phyloP scores from a whole-genome alignment of 2,329 filamentous ascomycete genomes.

The Epichloe uncinata region DNA sequence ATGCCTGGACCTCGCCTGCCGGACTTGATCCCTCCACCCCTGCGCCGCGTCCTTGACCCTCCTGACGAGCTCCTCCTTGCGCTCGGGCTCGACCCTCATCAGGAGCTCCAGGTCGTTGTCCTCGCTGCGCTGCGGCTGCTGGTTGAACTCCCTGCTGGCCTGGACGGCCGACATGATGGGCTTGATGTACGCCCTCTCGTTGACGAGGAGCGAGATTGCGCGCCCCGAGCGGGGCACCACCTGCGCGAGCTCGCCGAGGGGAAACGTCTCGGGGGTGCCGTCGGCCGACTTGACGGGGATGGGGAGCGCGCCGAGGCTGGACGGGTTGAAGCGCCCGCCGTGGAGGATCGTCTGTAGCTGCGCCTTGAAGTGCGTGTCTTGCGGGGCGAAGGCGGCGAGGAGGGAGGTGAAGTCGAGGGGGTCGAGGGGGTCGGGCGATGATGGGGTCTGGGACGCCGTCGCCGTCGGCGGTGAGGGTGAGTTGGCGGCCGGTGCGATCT shows the following conservation, averaged over 20 bases:
- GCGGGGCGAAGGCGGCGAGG: conserved; percentile 26
- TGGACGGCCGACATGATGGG: conserved; percentile 43
- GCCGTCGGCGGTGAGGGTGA: conserved; percentile 18
- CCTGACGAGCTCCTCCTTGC: conserved; percentile 30
- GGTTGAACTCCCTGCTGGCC: conserved; percentile 39
- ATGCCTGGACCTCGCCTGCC: conserved; percentile 32
- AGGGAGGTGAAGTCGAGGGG: conserved; percentile 38
- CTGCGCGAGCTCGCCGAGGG: conserved; percentile 42
- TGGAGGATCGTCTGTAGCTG: conserved; percentile 26
- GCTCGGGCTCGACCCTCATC: conserved; percentile 39
- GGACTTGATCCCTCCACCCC: conserved; percentile 36
- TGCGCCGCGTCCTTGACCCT: conserved; percentile 33
- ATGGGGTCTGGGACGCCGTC: conserved; percentile 7
- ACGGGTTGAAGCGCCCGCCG: conserved; percentile 40
- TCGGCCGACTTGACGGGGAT: conserved; percentile 23
- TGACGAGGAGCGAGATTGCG: conserved; percentile 27
- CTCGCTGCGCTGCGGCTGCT: conserved; percentile 43
- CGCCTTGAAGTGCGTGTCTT: conserved; percentile 29
- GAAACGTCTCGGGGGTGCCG: conserved; percentile 21
- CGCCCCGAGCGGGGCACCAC: conserved; percentile 34
- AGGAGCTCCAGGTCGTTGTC: conserved; percentile 48
- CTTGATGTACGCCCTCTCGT: conserved; percentile 33
- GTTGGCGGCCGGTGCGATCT: conserved; percentile 18
- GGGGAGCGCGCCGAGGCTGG: conserved; percentile 31
- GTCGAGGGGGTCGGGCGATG: conserved; percentile 22